These are phyloP conservation scores for Cocos nucifera DNA, from an alignment of 176 grass and related monocot species.

Conservation along the genomic window DNA sequence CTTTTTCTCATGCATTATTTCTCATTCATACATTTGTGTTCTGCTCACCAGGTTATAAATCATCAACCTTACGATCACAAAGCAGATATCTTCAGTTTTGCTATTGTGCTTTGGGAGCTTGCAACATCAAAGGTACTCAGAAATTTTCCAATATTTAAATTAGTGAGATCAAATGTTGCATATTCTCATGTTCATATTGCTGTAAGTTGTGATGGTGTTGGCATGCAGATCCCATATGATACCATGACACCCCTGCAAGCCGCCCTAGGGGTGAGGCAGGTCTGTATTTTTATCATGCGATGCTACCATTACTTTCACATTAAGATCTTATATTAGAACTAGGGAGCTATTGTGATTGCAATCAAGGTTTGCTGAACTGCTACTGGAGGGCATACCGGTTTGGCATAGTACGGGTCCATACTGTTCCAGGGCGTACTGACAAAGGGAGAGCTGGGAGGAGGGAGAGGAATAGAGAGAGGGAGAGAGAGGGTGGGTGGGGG, in stretches of 20 bases:
- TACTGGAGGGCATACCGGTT: no score
- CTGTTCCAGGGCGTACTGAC: no score
- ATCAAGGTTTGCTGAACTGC: no score
- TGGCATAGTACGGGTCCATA: no score
- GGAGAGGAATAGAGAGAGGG: no score
- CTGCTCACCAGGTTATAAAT: constrained; percentile 80
- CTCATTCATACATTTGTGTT: constrained; percentile 5
- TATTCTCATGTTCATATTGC: no score
- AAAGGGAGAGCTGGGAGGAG: no score
- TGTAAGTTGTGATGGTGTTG: constrained; percentile 6
- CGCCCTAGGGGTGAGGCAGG: constrained; percentile 88
- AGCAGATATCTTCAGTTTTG: constrained; percentile 97
- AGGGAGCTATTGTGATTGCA: no score
- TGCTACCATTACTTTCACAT: no score
- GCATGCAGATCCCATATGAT: constrained; percentile 75
- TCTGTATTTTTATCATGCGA: constrained; percentile 9
- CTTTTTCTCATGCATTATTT: background rate
- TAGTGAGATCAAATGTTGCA: no score
- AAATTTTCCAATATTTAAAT: background rate
- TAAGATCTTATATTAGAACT: no score
- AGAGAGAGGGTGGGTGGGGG: no score
- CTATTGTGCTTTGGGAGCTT: constrained; percentile 97
- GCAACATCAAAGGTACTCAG: constrained; percentile 68
- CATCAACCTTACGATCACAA: constrained; percentile 85
- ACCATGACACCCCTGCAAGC: constrained; percentile 97